Base-by-base conservation (phyloP, 139 green algal species). In the Coelastrella sp. region DNA sequence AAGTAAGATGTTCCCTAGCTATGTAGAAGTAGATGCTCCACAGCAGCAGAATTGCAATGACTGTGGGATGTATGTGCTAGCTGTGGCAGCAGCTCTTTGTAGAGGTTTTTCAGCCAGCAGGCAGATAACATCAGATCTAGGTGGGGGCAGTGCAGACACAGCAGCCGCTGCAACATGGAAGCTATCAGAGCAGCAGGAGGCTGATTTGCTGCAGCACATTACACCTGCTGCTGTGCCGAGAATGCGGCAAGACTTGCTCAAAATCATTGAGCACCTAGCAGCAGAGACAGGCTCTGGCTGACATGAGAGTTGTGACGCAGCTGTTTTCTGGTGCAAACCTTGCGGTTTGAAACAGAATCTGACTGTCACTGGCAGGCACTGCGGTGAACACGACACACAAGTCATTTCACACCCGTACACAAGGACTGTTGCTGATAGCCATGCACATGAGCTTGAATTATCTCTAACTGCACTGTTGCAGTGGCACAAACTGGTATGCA, bases 51-150 rank as follows among this genome's bases (percentile, higher is more conserved):
- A 98, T 82, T 74, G 88, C 12, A 91, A 96, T 66, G 96, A 98
- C 82, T 98, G 96, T 82, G 96, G 96, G 0, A 20, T 96, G 82
- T 95, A 95, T 68, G 81, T 97, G 20, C 65, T 98, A n/a, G 94
- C 93, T 7, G 9, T 94, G 22, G 93, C 95, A 5, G 24, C 88
- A 4, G 88, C 90, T 19, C 68, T 95, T 19, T 90, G 84, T n/a
- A 25, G 57, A 63, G 19, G 60, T n/a, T 63, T 63, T 61, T 61
- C 63, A 78, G 15, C 25, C 76, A 25, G 24, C 11, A 74, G n/a
- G 59, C 60, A 81, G 20, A 25, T 25, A 81, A 19, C 17, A 57
- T n/a, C n/a, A 8, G 22, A 57, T 61, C 6, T 24, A 81, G 72
- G 20, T 56, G 72, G 17, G 9, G 22, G 72, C 17, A 78, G 11